phyloP scores from a whole-genome alignment of 371 early-diverging fungal species.

The Rhizopus sp. region DNA sequence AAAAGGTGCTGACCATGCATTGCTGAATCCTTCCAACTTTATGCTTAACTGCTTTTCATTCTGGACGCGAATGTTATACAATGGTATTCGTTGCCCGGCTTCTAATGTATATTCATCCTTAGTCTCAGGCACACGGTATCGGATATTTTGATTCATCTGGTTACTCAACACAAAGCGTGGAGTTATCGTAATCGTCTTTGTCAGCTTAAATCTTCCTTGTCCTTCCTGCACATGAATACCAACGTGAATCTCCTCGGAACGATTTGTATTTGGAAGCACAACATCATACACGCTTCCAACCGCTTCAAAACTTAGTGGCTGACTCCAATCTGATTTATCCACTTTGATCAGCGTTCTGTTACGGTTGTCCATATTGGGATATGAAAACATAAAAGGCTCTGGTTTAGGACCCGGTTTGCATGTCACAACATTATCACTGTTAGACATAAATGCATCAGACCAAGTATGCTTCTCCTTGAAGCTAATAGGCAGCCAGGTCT shows the following conservation, averaged over 20 bases:
- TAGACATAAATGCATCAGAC: constrained; percentile 70
- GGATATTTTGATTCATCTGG: constrained; percentile 66
- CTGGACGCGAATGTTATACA: constrained; percentile 69
- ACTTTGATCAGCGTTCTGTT: constrained; percentile 84
- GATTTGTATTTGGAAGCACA: constrained; percentile 57
- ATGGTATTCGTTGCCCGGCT: constrained; percentile 63
- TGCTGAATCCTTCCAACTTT: constrained; percentile 69
- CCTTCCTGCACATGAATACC: constrained; percentile 87
- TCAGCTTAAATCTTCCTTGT: constrained; percentile 67
- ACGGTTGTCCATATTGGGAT: constrained; percentile 78
- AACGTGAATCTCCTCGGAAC: constrained; percentile 70
- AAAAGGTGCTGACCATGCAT: constrained; percentile 91
- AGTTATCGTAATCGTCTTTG: constrained; percentile 87
- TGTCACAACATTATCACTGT: constrained; percentile 58
- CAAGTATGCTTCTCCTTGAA: constrained; percentile 83
- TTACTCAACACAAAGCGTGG: constrained; percentile 94
- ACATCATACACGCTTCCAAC: constrained; percentile 88
- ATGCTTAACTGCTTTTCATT: constrained; percentile 71
- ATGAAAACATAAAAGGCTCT: constrained; percentile 93
- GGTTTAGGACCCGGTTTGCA: constrained; percentile 43
- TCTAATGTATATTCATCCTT: constrained; percentile 51
- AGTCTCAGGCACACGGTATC: constrained; percentile 74
- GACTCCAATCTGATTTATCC: constrained; percentile 86
- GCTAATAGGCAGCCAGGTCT: constrained; percentile 80
- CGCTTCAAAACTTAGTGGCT: constrained; percentile 94